These are phyloP conservation scores for Annulohypoxylon nitens DNA, from an alignment of 495 filamentous ascomycete genomes.

Conservation along the genomic window DNA sequence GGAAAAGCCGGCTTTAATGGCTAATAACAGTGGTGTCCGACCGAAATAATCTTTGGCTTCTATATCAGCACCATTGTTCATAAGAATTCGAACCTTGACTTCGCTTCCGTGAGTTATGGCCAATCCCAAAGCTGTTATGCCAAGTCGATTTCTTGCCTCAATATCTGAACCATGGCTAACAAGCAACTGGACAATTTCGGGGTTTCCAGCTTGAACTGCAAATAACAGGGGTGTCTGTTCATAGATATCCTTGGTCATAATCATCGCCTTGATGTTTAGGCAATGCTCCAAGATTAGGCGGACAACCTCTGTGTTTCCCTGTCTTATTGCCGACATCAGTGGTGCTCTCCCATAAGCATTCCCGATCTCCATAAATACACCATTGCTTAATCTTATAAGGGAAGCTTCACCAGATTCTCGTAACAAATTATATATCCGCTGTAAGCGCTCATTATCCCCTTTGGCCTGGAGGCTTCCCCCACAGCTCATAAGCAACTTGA, in stretches of 20 bases:
- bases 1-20: background rate
- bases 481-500: background rate
- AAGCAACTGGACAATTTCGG: background rate
- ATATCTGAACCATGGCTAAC: background rate
- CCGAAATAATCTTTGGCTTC: background rate
- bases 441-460: background rate
- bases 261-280: background rate
- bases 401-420: background rate
- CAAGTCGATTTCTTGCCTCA: background rate
- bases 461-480: background rate
- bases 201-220: background rate
- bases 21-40: background rate
- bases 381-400: background rate
- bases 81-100: background rate
- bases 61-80: background rate
- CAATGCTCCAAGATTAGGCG: background rate
- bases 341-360: background rate
- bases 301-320: background rate
- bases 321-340: background rate
- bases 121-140: background rate
- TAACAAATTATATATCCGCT: background rate
- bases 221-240: background rate
- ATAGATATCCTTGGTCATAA: conserved; percentile 4
- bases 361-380: background rate
- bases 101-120: background rate